These are phyloP conservation scores for Globisporangium echinulatum DNA, from an alignment of 352 stramenopile genomes.

Conservation along the genomic window DNA sequence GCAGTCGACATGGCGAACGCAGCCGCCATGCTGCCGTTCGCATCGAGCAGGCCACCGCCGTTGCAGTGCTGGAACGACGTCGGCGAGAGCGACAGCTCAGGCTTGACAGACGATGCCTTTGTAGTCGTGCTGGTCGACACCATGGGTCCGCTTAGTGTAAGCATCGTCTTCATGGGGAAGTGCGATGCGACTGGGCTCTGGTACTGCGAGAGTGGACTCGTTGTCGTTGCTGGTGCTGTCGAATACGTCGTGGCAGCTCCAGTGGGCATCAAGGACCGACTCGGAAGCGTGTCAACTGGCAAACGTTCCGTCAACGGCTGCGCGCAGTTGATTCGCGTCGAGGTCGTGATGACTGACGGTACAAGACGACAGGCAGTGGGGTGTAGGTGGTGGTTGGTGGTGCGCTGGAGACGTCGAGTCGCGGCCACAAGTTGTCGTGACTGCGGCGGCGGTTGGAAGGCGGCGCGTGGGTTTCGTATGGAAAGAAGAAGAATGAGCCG, in stretches of 20 bases:
- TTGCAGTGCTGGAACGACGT: not conserved
- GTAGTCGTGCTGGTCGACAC: not conserved
- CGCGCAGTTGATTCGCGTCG: too few species aligned
- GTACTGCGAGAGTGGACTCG: conserved; percentile 2
- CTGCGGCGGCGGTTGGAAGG: not conserved
- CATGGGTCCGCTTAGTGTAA: conserved; percentile 7
- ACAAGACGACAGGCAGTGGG: too few species aligned
- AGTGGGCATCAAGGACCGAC: not conserved
- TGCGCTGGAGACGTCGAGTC: too few species aligned
- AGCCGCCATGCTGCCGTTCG: conserved; percentile 11
- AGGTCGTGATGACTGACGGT: too few species aligned
- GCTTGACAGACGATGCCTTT: not conserved
- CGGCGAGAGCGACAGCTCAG: not conserved
- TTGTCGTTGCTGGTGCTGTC: not conserved
- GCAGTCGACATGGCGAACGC: conserved; percentile 12
- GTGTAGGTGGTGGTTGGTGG: too few species aligned
- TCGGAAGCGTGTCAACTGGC: too few species aligned
- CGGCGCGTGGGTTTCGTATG: conserved; percentile 10
- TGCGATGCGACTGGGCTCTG: conserved; percentile 14
- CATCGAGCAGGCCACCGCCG: conserved; percentile 5
- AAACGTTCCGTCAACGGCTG: too few species aligned
- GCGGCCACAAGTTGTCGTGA: too few species aligned
- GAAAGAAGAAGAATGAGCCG: conserved; percentile 14
- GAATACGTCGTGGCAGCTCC: not conserved
- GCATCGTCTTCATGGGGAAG: conserved; percentile 18